Evolutionary conservation across 805 yeast species (phyloP).

Genomic region (Peterozyma xylosa): DNA sequence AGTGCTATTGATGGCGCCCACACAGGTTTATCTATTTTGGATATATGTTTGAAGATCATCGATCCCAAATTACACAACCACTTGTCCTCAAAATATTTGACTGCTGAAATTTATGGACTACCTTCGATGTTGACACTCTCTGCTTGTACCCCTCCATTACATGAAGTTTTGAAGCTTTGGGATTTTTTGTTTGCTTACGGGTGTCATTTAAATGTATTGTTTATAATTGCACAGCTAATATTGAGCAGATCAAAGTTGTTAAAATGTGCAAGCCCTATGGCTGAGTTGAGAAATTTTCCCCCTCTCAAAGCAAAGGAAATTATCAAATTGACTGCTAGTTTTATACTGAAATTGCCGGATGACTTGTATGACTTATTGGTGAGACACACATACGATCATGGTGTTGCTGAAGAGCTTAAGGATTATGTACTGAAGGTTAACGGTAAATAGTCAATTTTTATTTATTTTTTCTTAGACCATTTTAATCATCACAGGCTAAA

Average conservation of each 20-base stretch:
- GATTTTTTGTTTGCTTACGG: conserved; percentile 90
- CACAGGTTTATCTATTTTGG: conserved; percentile 69
- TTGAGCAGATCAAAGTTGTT: conserved; percentile 60
- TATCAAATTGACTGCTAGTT: conserved; percentile 71
- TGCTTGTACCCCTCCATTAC: conserved; percentile 82
- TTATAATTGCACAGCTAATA: conserved; percentile 77
- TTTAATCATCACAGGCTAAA: background rate
- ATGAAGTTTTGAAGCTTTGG: conserved; percentile 75
- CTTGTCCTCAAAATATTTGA: conserved; percentile 56
- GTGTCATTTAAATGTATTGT: conserved; percentile 76
- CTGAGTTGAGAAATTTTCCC: conserved; percentile 66
- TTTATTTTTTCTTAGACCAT: background rate
- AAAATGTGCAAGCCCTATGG: conserved; percentile 62
- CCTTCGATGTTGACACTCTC: conserved; percentile 77
- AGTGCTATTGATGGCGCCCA: conserved; percentile 78
- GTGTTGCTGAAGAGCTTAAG: conserved; percentile 20
- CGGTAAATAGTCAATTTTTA: background rate
- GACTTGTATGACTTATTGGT: conserved; percentile 53
- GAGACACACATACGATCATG: conserved; percentile 53
- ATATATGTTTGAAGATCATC: conserved; percentile 57
- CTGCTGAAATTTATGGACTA: conserved; percentile 83
- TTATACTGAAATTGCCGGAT: conserved; percentile 67
- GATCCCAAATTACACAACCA: conserved; percentile 63
- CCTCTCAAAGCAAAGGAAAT: conserved; percentile 63
- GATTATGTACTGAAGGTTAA: background rate